Conservation (phyloP, 139 green algal genomes). For the Pseudopediastrum boryanum region DNA sequence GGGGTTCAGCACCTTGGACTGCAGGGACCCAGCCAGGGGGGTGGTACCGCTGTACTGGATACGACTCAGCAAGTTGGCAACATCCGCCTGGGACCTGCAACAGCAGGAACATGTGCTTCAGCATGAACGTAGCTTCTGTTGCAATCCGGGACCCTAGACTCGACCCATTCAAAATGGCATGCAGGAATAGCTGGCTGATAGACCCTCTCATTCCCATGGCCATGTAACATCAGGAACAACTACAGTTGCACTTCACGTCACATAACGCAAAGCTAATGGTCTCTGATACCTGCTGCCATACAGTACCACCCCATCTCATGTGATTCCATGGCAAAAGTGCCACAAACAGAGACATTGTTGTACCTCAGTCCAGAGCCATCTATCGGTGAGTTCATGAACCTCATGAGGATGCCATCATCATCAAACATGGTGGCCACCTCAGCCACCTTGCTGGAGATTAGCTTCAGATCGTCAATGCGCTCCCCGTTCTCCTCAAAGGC, state of each 20-base stretch:
- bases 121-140: neutral
- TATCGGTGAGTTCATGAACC: conserved; percentile 31
- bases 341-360: too few species aligned
- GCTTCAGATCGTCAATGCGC: conserved; percentile 41
- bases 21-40: conserved; percentile 19
- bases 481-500: conserved; percentile 39
- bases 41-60: conserved; percentile 29
- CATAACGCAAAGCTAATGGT: too few species aligned
- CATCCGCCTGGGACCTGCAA: conserved; percentile 26
- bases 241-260: too few species aligned
- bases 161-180: too few species aligned
- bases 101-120: neutral
- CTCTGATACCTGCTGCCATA: too few species aligned
- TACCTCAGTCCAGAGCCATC: conserved; percentile 29
- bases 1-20: conserved; percentile 24
- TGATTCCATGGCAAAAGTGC: too few species aligned
- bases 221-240: too few species aligned
- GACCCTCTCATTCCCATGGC: too few species aligned
- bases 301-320: too few species aligned
- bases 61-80: conserved; percentile 4
- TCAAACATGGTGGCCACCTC: conserved; percentile 40
- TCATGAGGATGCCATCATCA: conserved; percentile 38
- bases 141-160: too few species aligned
- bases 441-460: conserved; percentile 26
- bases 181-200: too few species aligned